Base-by-base conservation (phyloP, 495 filamentous ascomycete genomes). In the Amniculicola lignicola region DNA sequence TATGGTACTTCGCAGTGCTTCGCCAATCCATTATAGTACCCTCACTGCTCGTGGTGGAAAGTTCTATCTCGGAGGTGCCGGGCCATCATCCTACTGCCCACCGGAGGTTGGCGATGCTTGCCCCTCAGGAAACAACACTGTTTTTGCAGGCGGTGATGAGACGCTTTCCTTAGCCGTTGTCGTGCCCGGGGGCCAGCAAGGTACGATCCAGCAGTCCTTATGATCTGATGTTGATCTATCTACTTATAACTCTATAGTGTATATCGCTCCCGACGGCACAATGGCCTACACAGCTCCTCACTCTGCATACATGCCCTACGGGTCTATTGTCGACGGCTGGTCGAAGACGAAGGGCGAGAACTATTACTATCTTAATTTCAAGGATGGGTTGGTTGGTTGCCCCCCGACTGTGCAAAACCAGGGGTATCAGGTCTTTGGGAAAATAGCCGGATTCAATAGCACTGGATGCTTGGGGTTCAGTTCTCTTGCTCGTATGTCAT, bases 171-270 rank as follows among this genome's bases (percentile, higher is more conserved):
- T 49, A 57, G 62, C 75, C 58, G 77, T 79, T 51, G 63, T 71
- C 40, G 84, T 88, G 23, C 82, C 85, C 15, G 84, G 83, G 38
- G 84, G 85, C 19, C 83, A 88, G 61, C 69, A 71, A 19, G 51
- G 58, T 61, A 42, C 9, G 58, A 40, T 31, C 11, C 22, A 2
- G 18, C 10, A 29, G 2, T 49, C n/a, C 49, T 43, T 12, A 38
- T 43, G n/a, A n/a, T n/a, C n/a, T n/a, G n/a, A n/a, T n/a, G n/a
- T n/a, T n/a, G n/a, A n/a, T n/a, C 6, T 40, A n/a, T 19, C 21
- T 36, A 19, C n/a, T n/a, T n/a, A 54, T 22, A 38, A 4, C 12
- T 14, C 9, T 2, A 35, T 15, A 51, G 75, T 82, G 69, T 89
- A 85, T 67, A 72, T 88, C 28, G 67, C 61, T 15, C 70, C 77